Evolutionary conservation across 192 early-diverging fungal species (phyloP).

Genomic region (Gryganskiella cystojenkinii): DNA sequence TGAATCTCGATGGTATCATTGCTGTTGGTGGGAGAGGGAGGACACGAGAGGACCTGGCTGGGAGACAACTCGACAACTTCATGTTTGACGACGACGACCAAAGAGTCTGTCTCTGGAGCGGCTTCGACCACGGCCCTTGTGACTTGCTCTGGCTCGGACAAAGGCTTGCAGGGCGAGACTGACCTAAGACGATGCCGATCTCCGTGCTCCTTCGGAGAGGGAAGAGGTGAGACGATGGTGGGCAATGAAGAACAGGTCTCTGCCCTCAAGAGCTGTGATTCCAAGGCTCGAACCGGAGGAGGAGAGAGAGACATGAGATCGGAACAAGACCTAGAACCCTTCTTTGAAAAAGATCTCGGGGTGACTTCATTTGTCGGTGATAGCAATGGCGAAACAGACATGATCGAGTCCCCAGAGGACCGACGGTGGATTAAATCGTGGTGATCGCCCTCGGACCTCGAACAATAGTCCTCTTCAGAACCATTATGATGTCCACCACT

Average conservation of each 20-base stretch:
- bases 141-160: too few species aligned
- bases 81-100: not conserved
- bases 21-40: not conserved
- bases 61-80: too few species aligned
- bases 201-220: not conserved
- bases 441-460: conserved; percentile 7
- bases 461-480: conserved; percentile 36
- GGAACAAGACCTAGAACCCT: conserved; percentile 15
- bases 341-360: not conserved
- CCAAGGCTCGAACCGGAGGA: not conserved
- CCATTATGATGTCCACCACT: conserved; percentile 4
- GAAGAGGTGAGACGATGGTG: not conserved
- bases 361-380: not conserved
- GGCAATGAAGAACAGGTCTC: conserved; percentile 32
- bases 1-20: not conserved
- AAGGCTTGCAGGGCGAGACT: too few species aligned
- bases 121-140: too few species aligned
- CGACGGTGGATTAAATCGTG: not conserved
- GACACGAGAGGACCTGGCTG: not conserved
- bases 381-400: conserved; percentile 9
- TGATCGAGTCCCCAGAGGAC: conserved; percentile 26
- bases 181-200: too few species aligned
- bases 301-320: conserved; percentile 14
- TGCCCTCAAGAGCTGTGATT: conserved; percentile 9
- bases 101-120: too few species aligned